Evolutionary conservation across 2,329 filamentous ascomycete genomes (phyloP), one percentile per base, ranked within the genome.

Genomic region (Sclerotinia subarctica): DNA sequence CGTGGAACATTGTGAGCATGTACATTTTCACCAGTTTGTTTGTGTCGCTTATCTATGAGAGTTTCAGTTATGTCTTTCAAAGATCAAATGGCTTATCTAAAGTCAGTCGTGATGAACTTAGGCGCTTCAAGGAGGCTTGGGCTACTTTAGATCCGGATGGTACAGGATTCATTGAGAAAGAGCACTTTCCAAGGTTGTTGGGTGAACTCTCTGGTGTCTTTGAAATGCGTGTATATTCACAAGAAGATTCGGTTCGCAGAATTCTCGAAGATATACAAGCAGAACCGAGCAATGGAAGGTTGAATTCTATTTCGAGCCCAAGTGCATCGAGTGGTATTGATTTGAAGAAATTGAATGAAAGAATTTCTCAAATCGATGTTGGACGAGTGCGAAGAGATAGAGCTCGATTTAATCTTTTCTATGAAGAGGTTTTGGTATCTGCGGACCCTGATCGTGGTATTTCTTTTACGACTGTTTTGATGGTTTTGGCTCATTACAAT

Each of bases 1-100:
- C 90, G 5, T 99, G 95, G 95, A 99, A 99, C 82, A 94, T 99
- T 75, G 86, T 99, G 79, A 98, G 94, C 90, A 99, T 99, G 95
- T 99, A 99, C 81, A 96, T 99, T 76, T 99, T 99, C 76, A 94
- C 98, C 77, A 97, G 94, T 76, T 82, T 99, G 77, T 99, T 99
- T 79, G 94, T 99, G 69, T 99, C 95, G 60, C 88, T 99, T 78
- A 99, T 99, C 74, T 99, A 96, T 81, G 95, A 99, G 82, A 98
- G 94, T 80, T 99, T 99, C 84, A 97, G 93, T 78, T 99, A 99
- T 76, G 95, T 99, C 71, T 99, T 98, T 78, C 96, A 99, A 81
- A 88, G 93, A 71, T 97, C 94, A 70, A 97, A 92, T 76, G 93
- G 93, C n/a, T 85, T 97, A 74, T 93, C 91, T 7, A 90, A 91